Evolutionary conservation across 108 stramenopile genomes (phyloP).

Genomic region (Schizochytrium sp.): DNA sequence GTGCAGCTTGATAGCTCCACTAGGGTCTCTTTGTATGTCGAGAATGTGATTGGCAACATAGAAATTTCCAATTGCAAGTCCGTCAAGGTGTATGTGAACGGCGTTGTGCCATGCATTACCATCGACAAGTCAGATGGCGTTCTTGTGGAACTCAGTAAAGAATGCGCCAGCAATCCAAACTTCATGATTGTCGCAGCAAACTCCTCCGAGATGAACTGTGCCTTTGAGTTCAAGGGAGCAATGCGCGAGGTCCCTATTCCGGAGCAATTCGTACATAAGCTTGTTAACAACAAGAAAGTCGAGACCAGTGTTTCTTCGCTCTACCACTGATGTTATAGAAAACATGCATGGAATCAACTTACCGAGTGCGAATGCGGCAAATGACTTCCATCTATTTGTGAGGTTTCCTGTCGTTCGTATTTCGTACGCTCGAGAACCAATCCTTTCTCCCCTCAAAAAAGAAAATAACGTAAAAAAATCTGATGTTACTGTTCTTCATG

Average conservation of each 20-base stretch:
- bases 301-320: slow-evolving; percentile 74
- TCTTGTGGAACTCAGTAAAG: slow-evolving; percentile 69
- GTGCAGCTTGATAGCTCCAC: slow-evolving; percentile 75
- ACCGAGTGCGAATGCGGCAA: too few relatives aligned
- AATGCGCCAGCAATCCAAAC: slow-evolving; percentile 51
- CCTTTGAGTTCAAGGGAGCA: slow-evolving; percentile 67
- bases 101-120: slow-evolving; percentile 75
- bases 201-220: slow-evolving; percentile 89
- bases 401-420: too few relatives aligned
- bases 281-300: slow-evolving; percentile 36
- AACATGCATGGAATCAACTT: too few relatives aligned
- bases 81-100: slow-evolving; percentile 70
- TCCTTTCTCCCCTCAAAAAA: too few relatives aligned
- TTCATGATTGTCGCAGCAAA: slow-evolving; percentile 68
- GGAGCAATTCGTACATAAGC: slow-evolving; percentile 84
- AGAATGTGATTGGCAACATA: slow-evolving; percentile 71
- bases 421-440: too few relatives aligned
- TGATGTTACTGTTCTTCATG: too few relatives aligned
- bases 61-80: slow-evolving; percentile 89
- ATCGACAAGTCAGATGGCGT: slow-evolving; percentile 96
- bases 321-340: slow-evolving; percentile 28
- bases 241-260: slow-evolving; percentile 86
- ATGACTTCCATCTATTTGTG: too few relatives aligned
- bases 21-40: slow-evolving; percentile 70
- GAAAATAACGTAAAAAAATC: too few relatives aligned